These are phyloP conservation scores for Lichtheimia ramosa DNA, from an alignment of 371 early-diverging fungal species.

Conservation along the genomic window DNA sequence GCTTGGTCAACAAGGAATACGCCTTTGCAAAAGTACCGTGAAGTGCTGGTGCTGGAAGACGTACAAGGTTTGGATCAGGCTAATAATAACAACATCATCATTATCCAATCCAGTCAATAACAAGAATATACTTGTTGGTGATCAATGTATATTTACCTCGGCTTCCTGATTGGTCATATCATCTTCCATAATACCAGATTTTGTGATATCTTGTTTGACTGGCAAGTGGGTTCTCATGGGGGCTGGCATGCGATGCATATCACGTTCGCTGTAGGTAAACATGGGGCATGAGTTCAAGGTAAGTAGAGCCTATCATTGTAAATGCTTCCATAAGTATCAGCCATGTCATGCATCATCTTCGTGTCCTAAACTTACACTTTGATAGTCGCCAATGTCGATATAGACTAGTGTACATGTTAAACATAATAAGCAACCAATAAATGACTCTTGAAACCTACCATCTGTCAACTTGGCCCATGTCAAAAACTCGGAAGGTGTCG, in stretches of 20 bases:
- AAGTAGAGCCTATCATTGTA: conserved; percentile 72
- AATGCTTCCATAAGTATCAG: not conserved
- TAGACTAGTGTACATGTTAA: conserved; percentile 50
- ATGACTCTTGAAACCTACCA: conserved; percentile 21
- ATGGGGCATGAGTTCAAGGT: conserved; percentile 96
- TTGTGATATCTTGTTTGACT: conserved; percentile 65
- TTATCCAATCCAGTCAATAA: not conserved
- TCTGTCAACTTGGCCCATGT: conserved; percentile 94
- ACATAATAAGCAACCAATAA: not conserved
- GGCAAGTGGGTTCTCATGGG: conserved; percentile 83
- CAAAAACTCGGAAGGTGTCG: conserved; percentile 92
- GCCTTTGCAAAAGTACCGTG: conserved; percentile 91
- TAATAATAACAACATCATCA: conserved; percentile 16
- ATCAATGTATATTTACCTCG: conserved; percentile 47
- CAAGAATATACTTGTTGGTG: not conserved
- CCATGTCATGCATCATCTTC: not conserved
- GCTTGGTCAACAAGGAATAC: conserved; percentile 75
- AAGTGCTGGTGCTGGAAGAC: conserved; percentile 85
- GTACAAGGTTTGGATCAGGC: conserved; percentile 64
- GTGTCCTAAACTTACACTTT: conserved; percentile 54
- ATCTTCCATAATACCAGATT: conserved; percentile 66
- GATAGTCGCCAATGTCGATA: conserved; percentile 82
- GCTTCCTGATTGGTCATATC: conserved; percentile 69
- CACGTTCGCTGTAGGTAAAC: conserved; percentile 91
- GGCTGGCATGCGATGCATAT: conserved; percentile 90